Percentiles rank a stretch among this genome's conserved stretches.
Conservation (phyloP, 805 yeast genomes). For the Cyberlindnera meyerae region DNA sequence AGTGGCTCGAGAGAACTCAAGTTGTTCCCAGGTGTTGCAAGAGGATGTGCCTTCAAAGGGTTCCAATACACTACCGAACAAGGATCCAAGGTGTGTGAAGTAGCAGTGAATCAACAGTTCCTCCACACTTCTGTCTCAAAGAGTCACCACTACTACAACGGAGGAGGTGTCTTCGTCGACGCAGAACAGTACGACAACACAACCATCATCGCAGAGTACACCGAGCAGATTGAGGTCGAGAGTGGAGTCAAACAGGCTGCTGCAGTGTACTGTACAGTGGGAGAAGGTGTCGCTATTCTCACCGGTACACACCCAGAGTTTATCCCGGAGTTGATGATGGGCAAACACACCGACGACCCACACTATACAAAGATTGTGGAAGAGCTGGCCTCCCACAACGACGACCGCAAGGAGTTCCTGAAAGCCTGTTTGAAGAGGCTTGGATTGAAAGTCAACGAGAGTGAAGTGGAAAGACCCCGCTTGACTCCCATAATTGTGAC, state of each 20-base stretch:
- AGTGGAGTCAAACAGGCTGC: constrained; percentile 54
- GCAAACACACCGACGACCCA: constrained; percentile 30
- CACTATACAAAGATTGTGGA: constrained; percentile 33
- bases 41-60: constrained; percentile 81
- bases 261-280: constrained; percentile 59
- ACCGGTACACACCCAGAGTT: constrained; percentile 92
- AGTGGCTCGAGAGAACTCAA: constrained; percentile 78
- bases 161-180: constrained; percentile 84
- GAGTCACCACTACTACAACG: constrained; percentile 61
- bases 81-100: constrained; percentile 62
- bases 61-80: constrained; percentile 71
- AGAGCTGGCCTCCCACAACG: constrained; percentile 39
- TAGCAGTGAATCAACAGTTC: constrained; percentile 36
- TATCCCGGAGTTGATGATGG: constrained; percentile 46
- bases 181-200: constrained; percentile 58
- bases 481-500: constrained; percentile 63
- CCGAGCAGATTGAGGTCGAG: constrained; percentile 49
- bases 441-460: constrained; percentile 65
- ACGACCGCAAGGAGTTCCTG: constrained; percentile 50
- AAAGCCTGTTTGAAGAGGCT: constrained; percentile 50
- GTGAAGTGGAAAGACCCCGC: constrained; percentile 48
- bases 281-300: constrained; percentile 70
- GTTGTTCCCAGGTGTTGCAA: constrained; percentile 76
- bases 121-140: constrained; percentile 27
- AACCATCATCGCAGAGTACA: constrained; percentile 69